Evolutionary conservation across 1,284 basidiomycete genomes (phyloP).

Genomic region (Tranzscheliella williamsii): DNA sequence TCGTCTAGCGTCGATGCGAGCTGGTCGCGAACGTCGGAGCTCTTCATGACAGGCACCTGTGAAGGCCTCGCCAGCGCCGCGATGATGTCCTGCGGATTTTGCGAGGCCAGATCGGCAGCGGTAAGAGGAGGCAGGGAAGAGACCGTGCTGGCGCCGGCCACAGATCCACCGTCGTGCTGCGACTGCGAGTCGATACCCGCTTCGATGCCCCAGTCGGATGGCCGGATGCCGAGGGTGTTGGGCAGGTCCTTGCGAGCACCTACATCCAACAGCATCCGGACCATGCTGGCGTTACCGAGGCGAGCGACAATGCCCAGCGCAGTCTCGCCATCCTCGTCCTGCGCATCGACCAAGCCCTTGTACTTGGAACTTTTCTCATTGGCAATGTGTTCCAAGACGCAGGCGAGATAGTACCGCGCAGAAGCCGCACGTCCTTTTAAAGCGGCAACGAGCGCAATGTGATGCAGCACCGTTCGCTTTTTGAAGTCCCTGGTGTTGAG

Average conservation of each 20-base stretch:
- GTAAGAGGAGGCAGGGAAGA: slow-evolving; percentile 28
- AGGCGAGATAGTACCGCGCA: slow-evolving; percentile 90
- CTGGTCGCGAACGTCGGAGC: slow-evolving; percentile 81
- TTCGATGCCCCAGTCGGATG: slow-evolving; percentile 77
- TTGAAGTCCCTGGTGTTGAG: slow-evolving; percentile 88
- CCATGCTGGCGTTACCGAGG: slow-evolving; percentile 85
- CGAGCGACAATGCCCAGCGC: slow-evolving; percentile 92
- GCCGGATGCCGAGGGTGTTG: slow-evolving; percentile 91
- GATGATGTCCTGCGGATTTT: slow-evolving; percentile 68
- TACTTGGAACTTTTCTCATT: slow-evolving; percentile 59
- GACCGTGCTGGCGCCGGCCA: slow-evolving; percentile 12
- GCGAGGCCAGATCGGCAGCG: slow-evolving; percentile 45
- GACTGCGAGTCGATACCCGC: slow-evolving; percentile 10
- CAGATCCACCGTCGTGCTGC: slow-evolving; percentile 12
- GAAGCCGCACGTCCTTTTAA: slow-evolving; percentile 81
- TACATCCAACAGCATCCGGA: slow-evolving; percentile 84
- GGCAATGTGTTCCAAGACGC: slow-evolving; percentile 74
- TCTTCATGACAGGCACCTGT: slow-evolving; percentile 74
- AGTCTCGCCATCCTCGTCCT: slow-evolving; percentile 95
- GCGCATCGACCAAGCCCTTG: slow-evolving; percentile 78
- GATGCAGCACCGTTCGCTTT: slow-evolving; percentile 89
- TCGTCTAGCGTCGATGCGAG: slow-evolving; percentile 66
- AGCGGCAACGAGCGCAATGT: slow-evolving; percentile 86
- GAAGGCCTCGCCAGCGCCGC: slow-evolving; percentile 61
- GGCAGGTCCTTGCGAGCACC: slow-evolving; percentile 86